Evolutionary conservation across 495 filamentous ascomycete species (phyloP), one percentile per base, ranked within the genome.

Genomic region (Halenospora varia): DNA sequence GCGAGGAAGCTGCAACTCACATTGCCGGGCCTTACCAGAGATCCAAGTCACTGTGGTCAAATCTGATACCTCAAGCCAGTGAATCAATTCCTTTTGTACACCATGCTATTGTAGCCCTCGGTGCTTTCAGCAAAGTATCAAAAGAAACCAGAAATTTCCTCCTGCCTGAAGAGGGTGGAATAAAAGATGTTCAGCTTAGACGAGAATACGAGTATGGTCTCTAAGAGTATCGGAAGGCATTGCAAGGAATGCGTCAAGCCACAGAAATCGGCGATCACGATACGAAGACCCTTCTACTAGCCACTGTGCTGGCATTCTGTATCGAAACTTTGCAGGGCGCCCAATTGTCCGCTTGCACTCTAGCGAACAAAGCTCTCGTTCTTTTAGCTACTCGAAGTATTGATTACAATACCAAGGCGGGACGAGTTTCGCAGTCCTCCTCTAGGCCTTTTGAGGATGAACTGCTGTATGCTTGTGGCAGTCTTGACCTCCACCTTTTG

Each of bases 241-340:
- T 35, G 29, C 29, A 35, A 13, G 29, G 4, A 4, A 13, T 35
- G 29, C 4, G 13, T 6, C 6, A 4, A 13, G 29, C 48, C 18
- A 52, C 44, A 11, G 17, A 40, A 17, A 19, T 2, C 8, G 39
- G 48, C 3, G 18, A 52, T 39, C 48, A 58, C 2, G 55, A 44
- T 20, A 18, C 29, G 24, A 2, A 48, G 22, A 51, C 17, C 25
- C 29, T 39, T 29, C 15, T 58, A 13, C 22, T 58, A n/a, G 55
- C 48, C 11, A 45, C 47, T n/a, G 22, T 58, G 9, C 19, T 58
- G 19, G 25, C 40, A 3, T 58, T 58, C 19, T 58, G 24, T 15
- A 42, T 58, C 18, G 55, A 58, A 24, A 58, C 3, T 17, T 46
- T 46, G 3, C 55, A 45, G 11, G 55, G 55, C 3, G 1, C 18